These are phyloP conservation scores for Stemphylium lycopersici DNA, from an alignment of 2,329 filamentous ascomycete species.

Conservation along the genomic window DNA sequence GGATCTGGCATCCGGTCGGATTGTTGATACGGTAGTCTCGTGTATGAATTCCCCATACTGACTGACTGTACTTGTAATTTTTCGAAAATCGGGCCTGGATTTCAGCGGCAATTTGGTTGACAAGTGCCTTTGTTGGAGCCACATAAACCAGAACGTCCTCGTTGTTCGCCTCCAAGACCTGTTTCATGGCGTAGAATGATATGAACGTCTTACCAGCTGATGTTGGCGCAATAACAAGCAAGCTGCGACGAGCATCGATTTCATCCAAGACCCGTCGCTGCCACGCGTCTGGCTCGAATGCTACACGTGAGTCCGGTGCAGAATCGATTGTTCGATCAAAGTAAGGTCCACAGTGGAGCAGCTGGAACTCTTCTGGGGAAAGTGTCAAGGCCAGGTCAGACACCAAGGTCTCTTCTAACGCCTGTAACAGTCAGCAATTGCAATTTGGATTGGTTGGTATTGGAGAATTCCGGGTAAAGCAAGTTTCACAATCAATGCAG, in stretches of 20 bases:
- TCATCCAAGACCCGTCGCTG: slow-evolving; percentile 75
- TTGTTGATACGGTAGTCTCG: slow-evolving; percentile 78
- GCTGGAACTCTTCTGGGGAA: slow-evolving; percentile 65
- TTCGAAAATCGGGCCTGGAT: slow-evolving; percentile 77
- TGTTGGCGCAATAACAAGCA: slow-evolving; percentile 78
- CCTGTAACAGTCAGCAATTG: slow-evolving; percentile 1
- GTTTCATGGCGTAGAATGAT: slow-evolving; percentile 82
- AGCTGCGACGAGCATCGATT: slow-evolving; percentile 71
- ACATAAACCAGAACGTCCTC: slow-evolving; percentile 78
- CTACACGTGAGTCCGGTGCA: slow-evolving; percentile 68
- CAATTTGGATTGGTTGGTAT: neutral
- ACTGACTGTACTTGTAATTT: slow-evolving; percentile 63
- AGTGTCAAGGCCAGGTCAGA: slow-evolving; percentile 46
- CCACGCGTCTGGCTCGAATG: slow-evolving; percentile 78
- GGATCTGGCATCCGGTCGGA: slow-evolving; percentile 71
- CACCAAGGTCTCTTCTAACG: slow-evolving; percentile 25
- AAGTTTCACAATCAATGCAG: neutral
- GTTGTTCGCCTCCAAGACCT: slow-evolving; percentile 70
- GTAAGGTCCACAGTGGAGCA: slow-evolving; percentile 72
- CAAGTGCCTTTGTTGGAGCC: slow-evolving; percentile 79
- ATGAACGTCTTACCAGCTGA: slow-evolving; percentile 85
- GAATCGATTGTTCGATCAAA: slow-evolving; percentile 77
- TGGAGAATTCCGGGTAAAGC: neutral
- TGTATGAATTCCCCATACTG: slow-evolving; percentile 80
- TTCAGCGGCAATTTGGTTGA: slow-evolving; percentile 84